These are phyloP conservation scores for Lunasporangiospora selenospora DNA, from an alignment of 192 early-diverging fungal genomes.

Conservation along the genomic window DNA sequence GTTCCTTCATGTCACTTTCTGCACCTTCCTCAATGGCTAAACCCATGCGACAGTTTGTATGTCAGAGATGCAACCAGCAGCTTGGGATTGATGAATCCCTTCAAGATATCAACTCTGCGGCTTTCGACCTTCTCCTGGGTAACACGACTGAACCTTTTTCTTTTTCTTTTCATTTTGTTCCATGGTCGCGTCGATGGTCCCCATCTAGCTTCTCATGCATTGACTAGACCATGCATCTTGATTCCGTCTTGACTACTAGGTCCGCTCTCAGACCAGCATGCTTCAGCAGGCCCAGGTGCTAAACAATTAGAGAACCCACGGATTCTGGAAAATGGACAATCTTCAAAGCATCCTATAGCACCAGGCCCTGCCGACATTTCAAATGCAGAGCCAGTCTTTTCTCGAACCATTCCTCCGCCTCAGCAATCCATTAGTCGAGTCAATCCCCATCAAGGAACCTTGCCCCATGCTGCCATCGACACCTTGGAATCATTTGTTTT, in stretches of 20 bases:
- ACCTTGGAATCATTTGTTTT: slow-evolving; percentile 41
- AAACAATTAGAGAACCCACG: no score
- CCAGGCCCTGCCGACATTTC: neutral
- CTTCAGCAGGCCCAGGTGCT: neutral
- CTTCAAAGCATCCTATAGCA: neutral
- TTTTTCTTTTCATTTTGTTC: neutral
- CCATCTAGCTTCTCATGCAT: neutral
- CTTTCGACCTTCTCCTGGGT: slow-evolving; percentile 64
- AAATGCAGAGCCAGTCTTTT: slow-evolving; percentile 21
- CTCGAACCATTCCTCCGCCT: slow-evolving; percentile 24
- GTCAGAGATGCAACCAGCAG: slow-evolving; percentile 69
- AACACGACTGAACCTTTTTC: slow-evolving; percentile 1
- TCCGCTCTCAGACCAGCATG: slow-evolving; percentile 17
- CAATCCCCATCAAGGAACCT: slow-evolving; percentile 8
- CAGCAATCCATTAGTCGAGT: neutral
- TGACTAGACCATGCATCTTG: neutral
- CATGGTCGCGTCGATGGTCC: neutral
- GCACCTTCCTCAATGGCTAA: neutral
- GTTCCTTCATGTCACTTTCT: neutral
- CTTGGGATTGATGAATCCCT: slow-evolving; percentile 71
- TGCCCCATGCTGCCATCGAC: slow-evolving; percentile 10
- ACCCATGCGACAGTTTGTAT: slow-evolving; percentile 47
- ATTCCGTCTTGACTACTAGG: slow-evolving; percentile 7
- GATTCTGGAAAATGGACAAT: no score
- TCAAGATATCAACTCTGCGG: slow-evolving; percentile 54